These are phyloP conservation scores for Raddia guianensis DNA, from an alignment of 176 grass and related monocot genomes.

Conservation along the genomic window DNA sequence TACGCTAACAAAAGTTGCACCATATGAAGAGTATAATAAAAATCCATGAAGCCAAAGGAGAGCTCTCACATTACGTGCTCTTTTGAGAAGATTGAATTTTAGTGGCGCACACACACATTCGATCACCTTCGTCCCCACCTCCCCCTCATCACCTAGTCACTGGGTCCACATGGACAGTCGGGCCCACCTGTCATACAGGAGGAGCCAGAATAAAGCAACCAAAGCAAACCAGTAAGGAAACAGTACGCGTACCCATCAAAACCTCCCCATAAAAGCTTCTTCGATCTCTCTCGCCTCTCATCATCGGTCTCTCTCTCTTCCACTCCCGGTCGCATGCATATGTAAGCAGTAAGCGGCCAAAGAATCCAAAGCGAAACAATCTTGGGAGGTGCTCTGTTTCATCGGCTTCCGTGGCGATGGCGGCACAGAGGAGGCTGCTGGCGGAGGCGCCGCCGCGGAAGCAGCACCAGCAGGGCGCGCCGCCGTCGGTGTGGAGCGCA, in stretches of 20 bases:
- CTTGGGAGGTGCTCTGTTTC: neutral
- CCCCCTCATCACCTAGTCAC: neutral
- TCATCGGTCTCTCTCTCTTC: neutral
- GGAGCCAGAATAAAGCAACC: neutral
- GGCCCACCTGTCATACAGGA: slow-evolving; percentile 16
- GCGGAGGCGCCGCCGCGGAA: slow-evolving; percentile 36
- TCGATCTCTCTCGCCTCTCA: neutral
- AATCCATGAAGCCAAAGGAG: neutral
- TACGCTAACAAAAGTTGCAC: neutral
- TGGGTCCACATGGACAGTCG: neutral
- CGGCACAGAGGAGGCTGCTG: slow-evolving; percentile 42
- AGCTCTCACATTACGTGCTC: slow-evolving; percentile 8
- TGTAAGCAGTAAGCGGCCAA: slow-evolving; percentile 37
- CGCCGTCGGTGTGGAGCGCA: slow-evolving; percentile 60
- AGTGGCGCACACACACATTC: slow-evolving; percentile 18
- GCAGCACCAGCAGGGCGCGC: slow-evolving; percentile 25
- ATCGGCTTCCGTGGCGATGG: slow-evolving; percentile 38
- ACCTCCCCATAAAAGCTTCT: slow-evolving; percentile 7
- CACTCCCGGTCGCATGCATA: neutral
- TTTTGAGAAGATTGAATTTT: neutral
- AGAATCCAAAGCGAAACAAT: slow-evolving; percentile 35
- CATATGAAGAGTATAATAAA: neutral
- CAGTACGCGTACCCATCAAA: neutral
- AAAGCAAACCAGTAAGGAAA: slow-evolving; percentile 25
- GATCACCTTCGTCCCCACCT: neutral